Evolutionary conservation across 345 rosid species (phyloP), one percentile per base, ranked within the genome.

Genomic region (Punica granatum): DNA sequence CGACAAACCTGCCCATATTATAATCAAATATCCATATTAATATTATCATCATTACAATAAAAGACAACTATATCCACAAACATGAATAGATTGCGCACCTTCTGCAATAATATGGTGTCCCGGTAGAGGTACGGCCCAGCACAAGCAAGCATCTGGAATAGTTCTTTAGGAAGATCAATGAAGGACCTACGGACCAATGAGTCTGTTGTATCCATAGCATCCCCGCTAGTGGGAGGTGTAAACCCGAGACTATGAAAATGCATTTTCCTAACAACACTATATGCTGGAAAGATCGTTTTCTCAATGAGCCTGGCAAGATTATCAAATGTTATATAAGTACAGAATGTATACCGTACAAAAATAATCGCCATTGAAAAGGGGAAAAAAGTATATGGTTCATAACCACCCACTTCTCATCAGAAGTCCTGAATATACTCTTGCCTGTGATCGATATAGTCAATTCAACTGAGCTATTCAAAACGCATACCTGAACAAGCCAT

Each of bases 111-210:
- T 67, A 92, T 67, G 70, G 97, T 81, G 68, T 95, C 88, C 49
- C 96, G 94, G 75, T 83, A 85, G 63, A 95, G 86, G 78, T 95
- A 89, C 36, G 99, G 93, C 67, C 99, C 99, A 75, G 75, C 86
- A 63, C 85, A 85, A 62, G 81, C 82, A 78, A 95, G 87, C 97
- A 95, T 92, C 87, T 92, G 96, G 81, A 92, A 95, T 72, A 95
- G 84, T 67, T 89, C 90, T 80, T 85, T 92, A 10, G 89, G 90
- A 65, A 95, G 83, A 81, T 88, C 89, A 37, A 86, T 72, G 69
- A 75, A 81, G 25, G 83, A 74, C 63, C 67, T 80, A 65, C 68
- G 51, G 63, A 53, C 66, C 21, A 72, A 37, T 35, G 75, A 68
- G 73, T 72, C 74, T 65, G 74, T 74, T n/a, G 79, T 30, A 21